These are phyloP conservation scores for Baorangia bicolor DNA, from an alignment of 768 basidiomycete species.

Conservation along the genomic window DNA sequence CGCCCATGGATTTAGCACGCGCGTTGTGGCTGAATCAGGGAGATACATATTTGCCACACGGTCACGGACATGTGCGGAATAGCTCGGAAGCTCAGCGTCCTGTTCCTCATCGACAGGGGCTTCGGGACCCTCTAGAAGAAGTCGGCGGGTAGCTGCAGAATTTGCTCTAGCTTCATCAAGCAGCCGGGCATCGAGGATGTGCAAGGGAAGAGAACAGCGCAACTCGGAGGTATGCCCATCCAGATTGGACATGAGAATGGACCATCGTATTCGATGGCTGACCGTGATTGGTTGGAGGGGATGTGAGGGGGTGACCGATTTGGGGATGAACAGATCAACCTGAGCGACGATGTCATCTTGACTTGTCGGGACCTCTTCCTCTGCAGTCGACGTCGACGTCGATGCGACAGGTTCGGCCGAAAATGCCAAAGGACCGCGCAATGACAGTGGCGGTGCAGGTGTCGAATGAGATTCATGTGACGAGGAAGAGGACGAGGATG, in stretches of 20 bases:
- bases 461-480: conserved; percentile 10
- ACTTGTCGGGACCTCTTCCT: conserved; percentile 27
- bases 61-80: conserved; percentile 86
- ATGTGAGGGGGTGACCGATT: conserved; percentile 67
- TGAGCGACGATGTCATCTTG: conserved; percentile 57
- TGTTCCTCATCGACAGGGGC: conserved; percentile 49
- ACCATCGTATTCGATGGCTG: conserved; percentile 80
- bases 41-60: conserved; percentile 79
- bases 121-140: conserved; percentile 40
- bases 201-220: conserved; percentile 89
- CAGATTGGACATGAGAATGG: conserved; percentile 72
- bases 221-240: conserved; percentile 94
- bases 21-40: conserved; percentile 59
- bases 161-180: conserved; percentile 72
- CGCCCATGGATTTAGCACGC: conserved; percentile 66
- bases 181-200: conserved; percentile 73
- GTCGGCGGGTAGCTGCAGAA: conserved; percentile 71
- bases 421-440: not conserved
- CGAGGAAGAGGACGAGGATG: conserved; percentile 18
- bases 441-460: not conserved
- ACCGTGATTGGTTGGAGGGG: conserved; percentile 71
- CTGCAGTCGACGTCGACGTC: conserved; percentile 2
- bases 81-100: conserved; percentile 80
- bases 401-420: conserved; percentile 10
- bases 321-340: conserved; percentile 60